These are phyloP conservation scores for Stephanodiscus triporus DNA, from an alignment of 108 stramenopile genomes.

Conservation along the genomic window DNA sequence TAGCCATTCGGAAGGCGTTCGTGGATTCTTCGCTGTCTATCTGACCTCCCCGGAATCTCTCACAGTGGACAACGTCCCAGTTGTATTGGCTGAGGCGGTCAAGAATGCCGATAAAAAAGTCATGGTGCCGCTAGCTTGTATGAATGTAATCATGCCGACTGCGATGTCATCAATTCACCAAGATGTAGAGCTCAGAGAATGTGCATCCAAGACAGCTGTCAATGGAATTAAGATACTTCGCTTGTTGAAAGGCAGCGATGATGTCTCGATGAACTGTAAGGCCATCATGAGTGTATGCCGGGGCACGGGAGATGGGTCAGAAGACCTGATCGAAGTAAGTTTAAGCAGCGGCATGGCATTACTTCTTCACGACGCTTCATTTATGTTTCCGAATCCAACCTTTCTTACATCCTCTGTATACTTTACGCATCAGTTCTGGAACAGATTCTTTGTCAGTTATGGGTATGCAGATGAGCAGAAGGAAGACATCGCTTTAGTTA, in stretches of 20 bases:
- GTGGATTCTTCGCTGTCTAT: constrained; percentile 78
- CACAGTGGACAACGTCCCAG: constrained; percentile 40
- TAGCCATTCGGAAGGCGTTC: constrained; percentile 72
- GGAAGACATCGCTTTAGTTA: constrained; percentile 55
- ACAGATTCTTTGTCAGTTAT: constrained; percentile 61
- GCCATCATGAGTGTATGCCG: constrained; percentile 55
- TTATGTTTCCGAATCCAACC: not conserved
- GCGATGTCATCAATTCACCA: constrained; percentile 73
- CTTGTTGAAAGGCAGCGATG: constrained; percentile 21
- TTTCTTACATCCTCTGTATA: not conserved
- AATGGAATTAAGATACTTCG: constrained; percentile 55
- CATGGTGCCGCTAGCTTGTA: constrained; percentile 55
- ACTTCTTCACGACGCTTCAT: not conserved
- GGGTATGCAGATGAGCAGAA: constrained; percentile 58
- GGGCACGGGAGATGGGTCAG: constrained; percentile 13
- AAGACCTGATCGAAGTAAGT: constrained; percentile 17
- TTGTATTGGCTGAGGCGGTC: constrained; percentile 48
- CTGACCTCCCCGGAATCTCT: constrained; percentile 49
- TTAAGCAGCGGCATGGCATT: not conserved
- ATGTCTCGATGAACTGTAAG: constrained; percentile 38
- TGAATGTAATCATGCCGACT: constrained; percentile 85
- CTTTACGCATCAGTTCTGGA: constrained; percentile 54
- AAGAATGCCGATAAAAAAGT: constrained; percentile 31
- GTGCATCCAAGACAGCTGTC: constrained; percentile 57
- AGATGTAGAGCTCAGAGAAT: constrained; percentile 49